Evolutionary conservation across 2,329 filamentous ascomycete genomes (phyloP).

Genomic region (Monosporascus sp.): DNA sequence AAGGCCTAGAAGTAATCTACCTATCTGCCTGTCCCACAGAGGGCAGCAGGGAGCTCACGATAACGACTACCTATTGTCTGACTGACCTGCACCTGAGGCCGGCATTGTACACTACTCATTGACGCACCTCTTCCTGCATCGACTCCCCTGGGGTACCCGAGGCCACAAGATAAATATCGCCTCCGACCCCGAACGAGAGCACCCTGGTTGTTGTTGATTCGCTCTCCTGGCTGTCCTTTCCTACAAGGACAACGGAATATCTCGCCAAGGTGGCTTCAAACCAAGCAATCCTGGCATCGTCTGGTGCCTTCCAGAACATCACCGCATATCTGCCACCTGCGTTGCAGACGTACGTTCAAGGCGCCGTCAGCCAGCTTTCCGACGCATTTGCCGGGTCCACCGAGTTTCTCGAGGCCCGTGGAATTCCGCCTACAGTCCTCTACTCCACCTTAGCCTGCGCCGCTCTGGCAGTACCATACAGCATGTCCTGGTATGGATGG

Average conservation of each 20-base stretch:
- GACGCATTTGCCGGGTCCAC: constrained; percentile 41
- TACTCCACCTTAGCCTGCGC: constrained; percentile 47
- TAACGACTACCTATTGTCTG: background rate
- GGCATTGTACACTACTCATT: background rate
- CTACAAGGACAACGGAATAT: constrained; percentile 29
- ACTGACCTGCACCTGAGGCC: background rate
- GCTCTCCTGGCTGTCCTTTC: constrained; percentile 30
- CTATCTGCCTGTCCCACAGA: background rate
- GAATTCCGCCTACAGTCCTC: constrained; percentile 41
- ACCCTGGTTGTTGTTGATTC: constrained; percentile 3
- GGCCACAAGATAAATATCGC: constrained; percentile 5
- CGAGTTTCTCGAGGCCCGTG: constrained; percentile 47
- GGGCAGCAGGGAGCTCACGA: background rate
- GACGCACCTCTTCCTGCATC: background rate
- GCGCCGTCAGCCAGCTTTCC: constrained; percentile 43
- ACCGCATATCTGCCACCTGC: constrained; percentile 42
- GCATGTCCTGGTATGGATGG: constrained; percentile 53
- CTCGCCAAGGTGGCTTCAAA: constrained; percentile 58
- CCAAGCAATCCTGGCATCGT: constrained; percentile 52
- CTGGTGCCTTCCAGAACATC: constrained; percentile 58
- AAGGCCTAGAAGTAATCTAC: too few species aligned
- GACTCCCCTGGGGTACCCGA: background rate
- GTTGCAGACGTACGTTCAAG: constrained; percentile 49
- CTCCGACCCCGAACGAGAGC: background rate
- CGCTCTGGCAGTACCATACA: constrained; percentile 42